Conservation (phyloP, 345 rosid species). For the Boechera stricta region DNA sequence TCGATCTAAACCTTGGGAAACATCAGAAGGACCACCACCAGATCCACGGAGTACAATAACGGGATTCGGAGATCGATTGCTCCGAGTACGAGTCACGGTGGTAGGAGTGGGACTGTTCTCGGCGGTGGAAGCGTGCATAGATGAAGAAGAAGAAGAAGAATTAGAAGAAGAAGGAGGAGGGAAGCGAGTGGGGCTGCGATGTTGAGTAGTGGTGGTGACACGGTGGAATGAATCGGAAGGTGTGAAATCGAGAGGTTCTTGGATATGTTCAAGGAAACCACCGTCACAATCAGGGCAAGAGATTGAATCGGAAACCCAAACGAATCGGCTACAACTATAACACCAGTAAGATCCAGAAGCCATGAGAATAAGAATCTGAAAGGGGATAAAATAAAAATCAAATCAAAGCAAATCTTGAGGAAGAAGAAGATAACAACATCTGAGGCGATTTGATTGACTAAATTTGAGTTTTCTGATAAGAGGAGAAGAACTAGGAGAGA, state of each 20-base stretch:
- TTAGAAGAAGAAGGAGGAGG: constrained; percentile 13
- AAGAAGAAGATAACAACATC: constrained; percentile 28
- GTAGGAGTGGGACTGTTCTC: constrained; percentile 23
- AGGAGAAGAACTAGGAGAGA: constrained; percentile 14
- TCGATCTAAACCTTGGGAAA: constrained; percentile 43
- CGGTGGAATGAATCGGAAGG: constrained; percentile 42
- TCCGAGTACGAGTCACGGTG: constrained; percentile 6
- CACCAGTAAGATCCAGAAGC: constrained; percentile 87
- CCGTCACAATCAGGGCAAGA: constrained; percentile 82
- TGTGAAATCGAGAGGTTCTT: constrained; percentile 47
- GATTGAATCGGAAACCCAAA: constrained; percentile 54
- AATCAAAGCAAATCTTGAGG: constrained; percentile 6
- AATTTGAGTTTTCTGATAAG: constrained; percentile 9
- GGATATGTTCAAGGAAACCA: constrained; percentile 80
- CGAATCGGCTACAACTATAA: constrained; percentile 74
- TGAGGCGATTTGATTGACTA: constrained; percentile 27
- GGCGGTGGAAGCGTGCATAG: constrained; percentile 13
- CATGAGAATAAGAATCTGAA: constrained; percentile 45
- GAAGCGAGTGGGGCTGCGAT: constrained; percentile 51
- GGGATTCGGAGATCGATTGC: constrained; percentile 77
- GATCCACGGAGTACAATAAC: constrained; percentile 81
- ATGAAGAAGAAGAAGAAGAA: constrained; percentile 20
- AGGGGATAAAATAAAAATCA: neutral
- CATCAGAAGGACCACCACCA: constrained; percentile 39
- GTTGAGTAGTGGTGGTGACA: constrained; percentile 6